Base-by-base conservation (phyloP, 1,139 yeast genomes). In the Protomyces inouyei region DNA sequence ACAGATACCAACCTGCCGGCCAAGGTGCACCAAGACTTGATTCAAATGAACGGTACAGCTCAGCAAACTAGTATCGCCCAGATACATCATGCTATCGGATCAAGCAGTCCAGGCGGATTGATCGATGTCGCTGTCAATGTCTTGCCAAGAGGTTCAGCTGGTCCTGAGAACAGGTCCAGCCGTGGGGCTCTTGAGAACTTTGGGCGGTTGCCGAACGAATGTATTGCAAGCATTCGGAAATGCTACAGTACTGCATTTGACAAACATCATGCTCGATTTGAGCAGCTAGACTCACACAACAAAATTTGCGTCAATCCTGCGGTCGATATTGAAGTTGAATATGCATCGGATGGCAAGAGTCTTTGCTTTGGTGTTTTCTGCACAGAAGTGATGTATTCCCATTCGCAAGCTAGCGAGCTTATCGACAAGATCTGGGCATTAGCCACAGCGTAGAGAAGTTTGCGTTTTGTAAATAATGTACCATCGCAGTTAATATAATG, bases 31-130 rank as follows among this genome's bases (percentile, higher is more conserved):
- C 16, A 25, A 8, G 43, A 36, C 21, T 23, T 46, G 28, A 46
- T 64, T 23, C 52, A 18, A 18, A 46, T 48, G 64, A 23, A 64
- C 18, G 54, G 68, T 43, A 5, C 36, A 23, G n/a, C 53, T 32
- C 43, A 64, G 61, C 43, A 45, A n/a, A 36, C 61, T 9, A 23
- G 55, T 16, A 28, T 57, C 53, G 43, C 38, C 18, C 36, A 32
- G 4, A 51, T 52, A 10, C 36, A 52, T 21, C 32, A 28, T n/a
- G 45, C 21, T 9, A 16, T 52, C 5, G 32, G 51, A n/a, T 43
- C 52, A 52, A 10, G n/a, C 8, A 10, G 32, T n/a, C 56, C 23
- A 8, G 61, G 57, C n/a, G 59, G 57, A 9, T 43, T 46, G 16
- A 45, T 60, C 10, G 60, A 56, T 52, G 43, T 55, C 10, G 9